phyloP scores from a whole-genome alignment of 192 early-diverging fungal genomes.

The Podila clonocystis region DNA sequence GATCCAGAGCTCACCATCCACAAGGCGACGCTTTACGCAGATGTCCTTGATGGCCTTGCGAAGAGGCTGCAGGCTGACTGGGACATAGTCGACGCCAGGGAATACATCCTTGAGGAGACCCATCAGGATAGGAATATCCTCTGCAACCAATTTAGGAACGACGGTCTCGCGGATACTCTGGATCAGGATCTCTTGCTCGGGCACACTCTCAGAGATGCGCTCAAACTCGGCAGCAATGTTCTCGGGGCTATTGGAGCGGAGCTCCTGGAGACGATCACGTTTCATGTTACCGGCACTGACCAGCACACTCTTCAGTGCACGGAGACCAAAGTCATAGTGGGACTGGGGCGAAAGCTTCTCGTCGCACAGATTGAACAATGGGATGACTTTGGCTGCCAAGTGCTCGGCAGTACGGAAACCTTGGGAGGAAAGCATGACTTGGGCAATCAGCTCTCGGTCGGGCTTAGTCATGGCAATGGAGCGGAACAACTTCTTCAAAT shows the following conservation, averaged over 20 bases:
- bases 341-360: slow-evolving; percentile 96
- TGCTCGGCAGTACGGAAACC: slow-evolving; percentile 97
- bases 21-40: slow-evolving; percentile 78
- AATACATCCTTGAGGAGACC: slow-evolving; percentile 93
- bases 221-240: slow-evolving; percentile 52
- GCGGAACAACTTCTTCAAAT: slow-evolving; percentile 98
- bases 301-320: slow-evolving; percentile 98
- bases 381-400: slow-evolving; percentile 96
- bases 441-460: slow-evolving; percentile 97
- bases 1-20: slow-evolving; percentile 85
- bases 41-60: slow-evolving; percentile 78
- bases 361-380: slow-evolving; percentile 94
- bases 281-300: slow-evolving; percentile 99
- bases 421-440: slow-evolving; percentile 99
- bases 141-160: slow-evolving; percentile 97
- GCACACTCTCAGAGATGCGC: slow-evolving; percentile 67
- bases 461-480: slow-evolving; percentile 99
- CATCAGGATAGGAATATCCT: slow-evolving; percentile 90
- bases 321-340: slow-evolving; percentile 99
- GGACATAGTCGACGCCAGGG: slow-evolving; percentile 87
- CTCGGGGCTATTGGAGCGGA: slow-evolving; percentile 57
- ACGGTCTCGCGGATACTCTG: slow-evolving; percentile 98
- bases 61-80: slow-evolving; percentile 81
- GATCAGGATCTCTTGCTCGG: slow-evolving; percentile 95
- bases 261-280: slow-evolving; percentile 74